Evolutionary conservation across 2,329 filamentous ascomycete species (phyloP).

Genomic region (Trichoderma pleuroti): DNA sequence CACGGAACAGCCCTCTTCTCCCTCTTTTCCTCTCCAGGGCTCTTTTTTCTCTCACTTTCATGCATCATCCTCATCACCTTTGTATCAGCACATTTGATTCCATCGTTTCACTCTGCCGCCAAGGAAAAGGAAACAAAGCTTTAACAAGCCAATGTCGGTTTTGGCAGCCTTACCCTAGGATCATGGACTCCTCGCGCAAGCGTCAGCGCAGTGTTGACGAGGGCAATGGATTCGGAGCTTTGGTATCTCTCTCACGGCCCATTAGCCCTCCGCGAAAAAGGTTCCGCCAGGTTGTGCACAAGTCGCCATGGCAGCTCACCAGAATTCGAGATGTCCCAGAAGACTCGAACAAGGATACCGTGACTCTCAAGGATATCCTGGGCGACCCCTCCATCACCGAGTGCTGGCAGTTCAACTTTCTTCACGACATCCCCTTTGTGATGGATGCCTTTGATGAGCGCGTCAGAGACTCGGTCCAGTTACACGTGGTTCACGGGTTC

Average conservation of each 20-base stretch:
- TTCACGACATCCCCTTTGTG: slow-evolving; percentile 58
- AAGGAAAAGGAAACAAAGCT: neutral
- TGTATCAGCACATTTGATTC: neutral
- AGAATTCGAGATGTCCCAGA: slow-evolving; percentile 61
- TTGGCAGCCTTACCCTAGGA: neutral
- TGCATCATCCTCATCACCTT: neutral
- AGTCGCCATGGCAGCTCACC: slow-evolving; percentile 70
- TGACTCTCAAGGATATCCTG: slow-evolving; percentile 65
- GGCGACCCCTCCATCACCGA: slow-evolving; percentile 70
- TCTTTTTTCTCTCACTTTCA: neutral
- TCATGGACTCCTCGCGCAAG: slow-evolving; percentile 34
- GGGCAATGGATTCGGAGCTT: slow-evolving; percentile 11
- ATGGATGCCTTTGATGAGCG: slow-evolving; percentile 53
- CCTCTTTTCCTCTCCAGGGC: neutral
- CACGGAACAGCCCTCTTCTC: neutral
- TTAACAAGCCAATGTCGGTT: neutral
- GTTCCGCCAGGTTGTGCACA: slow-evolving; percentile 29
- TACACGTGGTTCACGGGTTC: slow-evolving; percentile 59
- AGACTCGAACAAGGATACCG: slow-evolving; percentile 59
- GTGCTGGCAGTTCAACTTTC: slow-evolving; percentile 67
- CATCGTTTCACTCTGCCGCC: neutral
- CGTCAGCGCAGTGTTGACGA: slow-evolving; percentile 27
- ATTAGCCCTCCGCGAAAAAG: slow-evolving; percentile 47
- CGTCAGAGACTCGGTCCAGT: slow-evolving; percentile 44
- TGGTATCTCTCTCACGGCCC: slow-evolving; percentile 34